These are phyloP conservation scores for Ophiostoma sp. DNA, from an alignment of 2,329 filamentous ascomycete species.

Conservation along the genomic window DNA sequence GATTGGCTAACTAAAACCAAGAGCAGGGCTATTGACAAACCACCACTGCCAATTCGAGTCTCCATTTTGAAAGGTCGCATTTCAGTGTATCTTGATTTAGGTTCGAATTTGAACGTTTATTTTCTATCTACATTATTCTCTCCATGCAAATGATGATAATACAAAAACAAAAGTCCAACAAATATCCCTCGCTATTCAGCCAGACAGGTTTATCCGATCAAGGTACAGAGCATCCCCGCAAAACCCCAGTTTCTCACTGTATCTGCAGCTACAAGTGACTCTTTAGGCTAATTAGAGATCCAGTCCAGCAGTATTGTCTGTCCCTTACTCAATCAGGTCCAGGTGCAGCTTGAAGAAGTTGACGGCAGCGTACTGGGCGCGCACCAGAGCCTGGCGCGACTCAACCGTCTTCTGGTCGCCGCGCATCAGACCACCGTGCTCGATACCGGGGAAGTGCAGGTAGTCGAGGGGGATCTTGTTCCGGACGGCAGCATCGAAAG, in stretches of 20 bases:
- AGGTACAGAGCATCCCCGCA: background rate
- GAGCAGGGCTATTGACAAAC: background rate
- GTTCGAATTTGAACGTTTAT: background rate
- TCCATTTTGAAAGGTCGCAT: background rate
- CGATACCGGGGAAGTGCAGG: slow-evolving; percentile 51
- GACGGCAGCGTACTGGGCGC: slow-evolving; percentile 50
- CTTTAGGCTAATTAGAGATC: background rate
- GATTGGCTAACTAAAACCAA: background rate
- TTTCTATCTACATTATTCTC: background rate
- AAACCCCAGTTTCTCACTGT: background rate
- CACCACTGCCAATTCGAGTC: background rate
- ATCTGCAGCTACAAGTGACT: background rate
- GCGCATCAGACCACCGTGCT: slow-evolving; percentile 48
- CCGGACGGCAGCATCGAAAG: slow-evolving; percentile 42
- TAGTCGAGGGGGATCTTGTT: slow-evolving; percentile 49
- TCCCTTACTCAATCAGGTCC: slow-evolving; percentile 1
- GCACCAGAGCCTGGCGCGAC: slow-evolving; percentile 47
- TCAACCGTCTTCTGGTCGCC: slow-evolving; percentile 42
- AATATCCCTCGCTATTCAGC: background rate
- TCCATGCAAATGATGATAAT: background rate
- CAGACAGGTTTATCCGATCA: background rate
- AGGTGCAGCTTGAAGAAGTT: slow-evolving; percentile 44
- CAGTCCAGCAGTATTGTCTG: background rate
- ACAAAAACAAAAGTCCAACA: background rate
- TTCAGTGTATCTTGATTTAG: background rate